Percentiles rank a stretch among this genome's conserved stretches.
These are phyloP conservation scores for Oenanthe javanica DNA, from an alignment of 140 eudicot species.

Conservation along the genomic window DNA sequence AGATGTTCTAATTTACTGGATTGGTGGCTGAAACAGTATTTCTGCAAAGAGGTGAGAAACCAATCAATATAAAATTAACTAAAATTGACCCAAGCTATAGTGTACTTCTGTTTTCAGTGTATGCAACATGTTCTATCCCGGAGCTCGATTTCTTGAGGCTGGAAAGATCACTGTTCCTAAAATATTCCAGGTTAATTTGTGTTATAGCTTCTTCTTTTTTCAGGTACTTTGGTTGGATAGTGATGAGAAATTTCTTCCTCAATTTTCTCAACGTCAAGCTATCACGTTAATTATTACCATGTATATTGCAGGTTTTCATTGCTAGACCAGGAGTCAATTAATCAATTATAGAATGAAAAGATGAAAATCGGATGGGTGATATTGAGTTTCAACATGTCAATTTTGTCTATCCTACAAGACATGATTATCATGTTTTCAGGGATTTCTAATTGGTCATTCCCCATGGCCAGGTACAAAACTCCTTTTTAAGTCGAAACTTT, in stretches of 20 bases:
- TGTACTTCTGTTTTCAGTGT: slow-evolving; percentile 25
- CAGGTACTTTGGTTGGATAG: neutral
- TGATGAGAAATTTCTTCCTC: neutral
- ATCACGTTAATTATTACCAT: neutral
- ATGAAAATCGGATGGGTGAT: slow-evolving; percentile 34
- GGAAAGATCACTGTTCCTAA: slow-evolving; percentile 43
- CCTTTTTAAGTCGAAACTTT: neutral
- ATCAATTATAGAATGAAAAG: slow-evolving; percentile 24
- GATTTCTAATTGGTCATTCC: slow-evolving; percentile 38
- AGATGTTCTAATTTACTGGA: too few species aligned
- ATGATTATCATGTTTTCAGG: slow-evolving; percentile 33
- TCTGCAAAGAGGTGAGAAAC: too few species aligned
- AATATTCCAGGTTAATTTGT: slow-evolving; percentile 40
- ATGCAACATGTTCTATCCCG: slow-evolving; percentile 47
- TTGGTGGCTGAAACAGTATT: too few species aligned
- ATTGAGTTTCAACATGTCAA: slow-evolving; percentile 34
- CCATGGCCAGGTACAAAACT: slow-evolving; percentile 39
- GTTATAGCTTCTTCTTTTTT: neutral
- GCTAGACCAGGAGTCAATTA: slow-evolving; percentile 35
- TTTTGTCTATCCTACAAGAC: slow-evolving; percentile 48
- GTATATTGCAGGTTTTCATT: slow-evolving; percentile 43
- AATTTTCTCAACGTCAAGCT: neutral
- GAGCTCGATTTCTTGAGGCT: slow-evolving; percentile 56
- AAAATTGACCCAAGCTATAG: too few species aligned
- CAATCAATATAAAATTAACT: too few species aligned